Evolutionary conservation across 768 basidiomycete species (phyloP), one percentile per base, ranked within the genome.

Genomic region (Lactarius trivialis): DNA sequence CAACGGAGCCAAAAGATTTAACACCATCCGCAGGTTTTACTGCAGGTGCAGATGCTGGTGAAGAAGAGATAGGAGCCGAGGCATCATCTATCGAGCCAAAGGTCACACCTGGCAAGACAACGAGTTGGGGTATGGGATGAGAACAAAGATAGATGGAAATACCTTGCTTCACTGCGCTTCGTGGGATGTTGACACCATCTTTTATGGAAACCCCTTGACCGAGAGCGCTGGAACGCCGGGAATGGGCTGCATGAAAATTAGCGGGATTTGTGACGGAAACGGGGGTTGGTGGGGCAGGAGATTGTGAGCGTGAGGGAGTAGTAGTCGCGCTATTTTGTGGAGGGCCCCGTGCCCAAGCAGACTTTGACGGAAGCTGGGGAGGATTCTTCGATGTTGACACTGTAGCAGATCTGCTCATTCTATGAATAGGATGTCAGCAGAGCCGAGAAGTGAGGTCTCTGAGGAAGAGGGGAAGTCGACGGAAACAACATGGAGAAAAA

Each of bases 321-420:
- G 76, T 74, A 62, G 77, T 76, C 58, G 82, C 75, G 62, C 84
- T 76, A 67, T 74, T 81, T 77, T 82, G 81, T 60, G 93, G 91
- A 56, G 92, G 92, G 74, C 92, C 91, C 81, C 77, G 88, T 77
- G 89, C 78, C 93, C 93, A 96, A 80, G 91, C 92, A 76, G 91
- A 92, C 81, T 85, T 84, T 79, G 81, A 74, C 74, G 87, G 77
- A 78, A 86, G 85, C 82, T 80, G 84, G 78, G 84, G 74, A 76
- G 82, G 81, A 79, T 78, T 86, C 84, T 86, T 87, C 77, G 82
- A 74, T 78, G 78, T 78, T 75, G 88, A 78, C 75, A 83, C 80
- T 75, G 86, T 82, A 69, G 89, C 85, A 77, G 83, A 84, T 86
- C 88, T 93, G 90, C 90, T 95, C 93, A 95, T 95, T 91, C 89